phyloP scores from a whole-genome alignment of 208 protist species.

The Crithidia thermophila region DNA sequence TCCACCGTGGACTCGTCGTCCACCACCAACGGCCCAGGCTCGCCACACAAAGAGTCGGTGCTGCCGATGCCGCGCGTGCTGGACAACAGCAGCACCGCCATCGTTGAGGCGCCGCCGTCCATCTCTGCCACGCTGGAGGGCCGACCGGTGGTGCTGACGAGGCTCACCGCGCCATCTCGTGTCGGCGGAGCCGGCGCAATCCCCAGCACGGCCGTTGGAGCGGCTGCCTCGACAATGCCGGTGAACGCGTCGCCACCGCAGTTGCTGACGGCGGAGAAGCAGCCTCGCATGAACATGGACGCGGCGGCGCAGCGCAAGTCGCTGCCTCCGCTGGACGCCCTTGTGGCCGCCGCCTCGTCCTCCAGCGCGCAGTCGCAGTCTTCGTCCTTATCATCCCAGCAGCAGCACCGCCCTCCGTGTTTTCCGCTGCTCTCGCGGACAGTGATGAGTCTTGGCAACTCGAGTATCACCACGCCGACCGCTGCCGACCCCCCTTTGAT shows the following conservation, averaged over 20 bases:
- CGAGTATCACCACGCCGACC: no score
- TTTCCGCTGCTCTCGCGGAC: conserved; percentile 10
- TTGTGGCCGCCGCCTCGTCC: neutral
- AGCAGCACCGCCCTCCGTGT: conserved; percentile 10
- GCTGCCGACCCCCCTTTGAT: no score
- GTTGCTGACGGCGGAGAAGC: neutral
- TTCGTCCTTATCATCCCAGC: no score
- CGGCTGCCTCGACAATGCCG: neutral
- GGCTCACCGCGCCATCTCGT: no score
- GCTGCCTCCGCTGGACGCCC: neutral
- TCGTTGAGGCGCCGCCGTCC: neutral
- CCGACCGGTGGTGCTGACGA: no score
- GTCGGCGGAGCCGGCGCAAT: no score
- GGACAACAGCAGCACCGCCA: neutral
- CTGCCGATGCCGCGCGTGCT: neutral
- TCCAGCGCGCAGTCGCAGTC: neutral
- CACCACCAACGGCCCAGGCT: neutral
- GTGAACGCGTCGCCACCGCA: neutral
- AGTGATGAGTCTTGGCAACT: no score
- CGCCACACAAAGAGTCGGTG: neutral
- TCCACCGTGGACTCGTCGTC: conserved; percentile 2
- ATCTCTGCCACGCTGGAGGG: conserved; percentile 1
- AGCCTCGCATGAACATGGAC: no score
- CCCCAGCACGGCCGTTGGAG: no score
- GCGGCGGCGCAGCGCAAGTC: neutral